Conservation (phyloP, 169 alveolate species). For the Perkinsus chesapeaki region DNA sequence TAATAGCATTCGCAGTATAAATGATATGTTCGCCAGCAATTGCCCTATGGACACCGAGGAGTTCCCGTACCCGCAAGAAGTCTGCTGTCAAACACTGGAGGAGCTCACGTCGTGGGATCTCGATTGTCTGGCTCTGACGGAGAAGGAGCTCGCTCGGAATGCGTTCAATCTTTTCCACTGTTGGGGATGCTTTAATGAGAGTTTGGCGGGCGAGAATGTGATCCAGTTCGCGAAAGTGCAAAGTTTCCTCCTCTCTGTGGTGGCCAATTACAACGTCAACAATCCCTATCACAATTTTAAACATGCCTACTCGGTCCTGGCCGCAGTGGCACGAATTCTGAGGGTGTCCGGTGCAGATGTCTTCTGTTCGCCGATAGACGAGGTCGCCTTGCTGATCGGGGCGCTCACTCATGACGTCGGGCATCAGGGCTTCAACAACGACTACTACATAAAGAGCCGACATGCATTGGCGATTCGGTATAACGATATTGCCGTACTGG, state of each 20-base stretch:
- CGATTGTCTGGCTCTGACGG: not conserved
- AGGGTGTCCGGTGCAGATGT: slow-evolving; percentile 21
- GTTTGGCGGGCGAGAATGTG: not conserved
- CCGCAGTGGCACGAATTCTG: slow-evolving; percentile 22
- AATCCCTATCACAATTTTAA: slow-evolving; percentile 32
- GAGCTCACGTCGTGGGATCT: not conserved
- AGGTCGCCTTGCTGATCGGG: slow-evolving; percentile 21
- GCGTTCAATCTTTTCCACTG: not conserved
- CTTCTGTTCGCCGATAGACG: slow-evolving; percentile 19
- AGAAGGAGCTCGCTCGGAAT: not conserved
- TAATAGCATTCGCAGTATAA: not conserved
- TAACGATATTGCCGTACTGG: slow-evolving; percentile 26
- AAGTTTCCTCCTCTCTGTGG: not conserved
- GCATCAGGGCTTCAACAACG: slow-evolving; percentile 34
- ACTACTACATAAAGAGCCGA: slow-evolving; percentile 13
- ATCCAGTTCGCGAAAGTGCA: not conserved
- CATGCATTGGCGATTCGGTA: not conserved
- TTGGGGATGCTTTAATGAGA: not conserved
- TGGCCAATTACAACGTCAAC: not conserved
- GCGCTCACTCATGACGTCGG: slow-evolving; percentile 33
- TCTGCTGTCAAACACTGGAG: not conserved
- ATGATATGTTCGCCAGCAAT: not conserved
- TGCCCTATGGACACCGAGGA: not conserved
- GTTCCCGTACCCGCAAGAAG: not conserved
- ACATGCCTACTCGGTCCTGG: slow-evolving; percentile 27